phyloP scores from a whole-genome alignment of 345 rosid species.

The Boechera stricta region DNA sequence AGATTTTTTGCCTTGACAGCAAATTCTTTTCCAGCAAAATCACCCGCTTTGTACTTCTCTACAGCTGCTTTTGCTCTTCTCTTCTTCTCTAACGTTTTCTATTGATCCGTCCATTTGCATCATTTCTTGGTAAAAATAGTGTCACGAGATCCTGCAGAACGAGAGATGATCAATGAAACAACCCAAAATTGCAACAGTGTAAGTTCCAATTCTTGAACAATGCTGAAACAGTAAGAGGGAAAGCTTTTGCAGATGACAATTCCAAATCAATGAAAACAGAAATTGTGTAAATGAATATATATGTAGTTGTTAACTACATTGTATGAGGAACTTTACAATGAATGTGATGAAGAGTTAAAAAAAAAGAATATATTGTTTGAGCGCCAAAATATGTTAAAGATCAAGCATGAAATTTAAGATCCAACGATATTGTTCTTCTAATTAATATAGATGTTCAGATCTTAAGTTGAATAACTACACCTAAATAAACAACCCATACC shows the following conservation, averaged over 20 bases:
- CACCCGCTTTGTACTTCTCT: slow-evolving; percentile 48
- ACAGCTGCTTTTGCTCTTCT: slow-evolving; percentile 54
- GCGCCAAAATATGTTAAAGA: no score
- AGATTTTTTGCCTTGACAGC: slow-evolving; percentile 50
- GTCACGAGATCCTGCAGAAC: slow-evolving; percentile 4
- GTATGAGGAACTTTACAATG: no score
- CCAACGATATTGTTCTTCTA: no score
- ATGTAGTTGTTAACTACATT: no score
- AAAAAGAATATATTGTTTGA: no score
- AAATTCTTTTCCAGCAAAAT: slow-evolving; percentile 46
- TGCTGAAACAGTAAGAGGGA: not conserved
- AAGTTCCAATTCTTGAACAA: no score
- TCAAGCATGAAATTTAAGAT: no score
- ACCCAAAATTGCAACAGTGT: not conserved
- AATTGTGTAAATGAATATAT: no score
- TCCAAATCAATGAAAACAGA: slow-evolving; percentile 46
- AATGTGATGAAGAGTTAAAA: slow-evolving; percentile 31
- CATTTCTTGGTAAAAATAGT: not conserved
- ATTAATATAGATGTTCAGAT: no score
- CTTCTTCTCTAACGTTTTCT: slow-evolving; percentile 51
- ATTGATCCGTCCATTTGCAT: not conserved
- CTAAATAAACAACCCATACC: no score
- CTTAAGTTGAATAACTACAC: no score
- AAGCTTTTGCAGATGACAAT: no score
- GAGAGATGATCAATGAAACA: not conserved